Evolutionary conservation across 306 rosid species (phyloP), one percentile per base, ranked within the genome.

Genomic region (Cicer arietinum): DNA sequence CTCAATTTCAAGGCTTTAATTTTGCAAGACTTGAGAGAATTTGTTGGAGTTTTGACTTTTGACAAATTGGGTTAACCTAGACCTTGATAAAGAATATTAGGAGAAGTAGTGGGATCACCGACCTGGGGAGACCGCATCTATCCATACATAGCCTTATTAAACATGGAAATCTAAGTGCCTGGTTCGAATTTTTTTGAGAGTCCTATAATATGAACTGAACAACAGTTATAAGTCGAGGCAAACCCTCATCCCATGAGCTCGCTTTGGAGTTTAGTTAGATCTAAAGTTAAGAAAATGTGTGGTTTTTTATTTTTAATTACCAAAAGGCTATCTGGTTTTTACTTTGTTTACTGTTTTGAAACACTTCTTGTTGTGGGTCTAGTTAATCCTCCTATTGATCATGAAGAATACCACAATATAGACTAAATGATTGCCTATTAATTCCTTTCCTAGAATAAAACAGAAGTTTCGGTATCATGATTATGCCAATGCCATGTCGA

Each of bases 61-160:
- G 48, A 41, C 13, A 64, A 41, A 64, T 41, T 41, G 13, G 69
- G 35, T 41, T 64, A 41, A 64, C 7, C 50, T 64, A 64, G 69
- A 41, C 50, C 9, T 64, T 64, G 69, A 64, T 41, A 41, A n/a
- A 63, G 47, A 63, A 59, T 10, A 59, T 30, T 12, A 1, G 17
- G 16, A 10, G 63, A 57, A 57, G 22, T 57, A 56, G 6, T 18
- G 37, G 39, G 6, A 57, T 37, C 62, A 20, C 30, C 17, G 13
- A 22, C 62, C 8, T 10, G 59, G 30, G 59, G 35, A 53, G 59
- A 52, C 59, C 14, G 6, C 59, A 53, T 53, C 11, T 53, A 53
- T 53, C 59, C 30, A 17, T 30, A 59, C 65, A 2, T 11, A 59
- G 65, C 65, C 41, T 13, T 59, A 41, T 59, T 30, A 22, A 11